These are phyloP conservation scores for Leishmania arabica DNA, from an alignment of 208 protist species.

Conservation along the genomic window DNA sequence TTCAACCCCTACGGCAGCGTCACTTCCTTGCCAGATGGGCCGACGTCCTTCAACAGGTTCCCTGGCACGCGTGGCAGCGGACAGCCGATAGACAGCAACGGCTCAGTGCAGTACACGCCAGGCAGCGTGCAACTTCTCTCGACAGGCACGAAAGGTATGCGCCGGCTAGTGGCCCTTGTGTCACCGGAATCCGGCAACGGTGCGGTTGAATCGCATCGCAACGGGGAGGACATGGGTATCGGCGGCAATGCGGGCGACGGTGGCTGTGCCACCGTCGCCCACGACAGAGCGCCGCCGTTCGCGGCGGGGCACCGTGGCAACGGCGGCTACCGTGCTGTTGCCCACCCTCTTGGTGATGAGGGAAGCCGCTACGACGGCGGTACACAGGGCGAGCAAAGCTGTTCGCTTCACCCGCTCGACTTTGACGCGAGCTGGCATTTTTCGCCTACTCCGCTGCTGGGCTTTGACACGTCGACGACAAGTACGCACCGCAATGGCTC, in stretches of 20 bases:
- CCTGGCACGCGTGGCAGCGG: slow-evolving; percentile 14
- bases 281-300: not conserved
- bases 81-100: slow-evolving; percentile 14
- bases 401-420: slow-evolving; percentile 22
- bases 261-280: not conserved
- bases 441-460: slow-evolving; percentile 31
- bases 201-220: slow-evolving; percentile 7
- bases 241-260: slow-evolving; percentile 5
- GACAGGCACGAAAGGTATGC: slow-evolving; percentile 20
- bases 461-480: slow-evolving; percentile 40
- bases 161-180: slow-evolving; percentile 27
- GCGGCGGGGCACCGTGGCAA: not conserved
- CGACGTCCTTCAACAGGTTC: slow-evolving; percentile 19
- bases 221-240: slow-evolving; percentile 14
- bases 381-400: slow-evolving; percentile 12
- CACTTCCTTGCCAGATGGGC: slow-evolving; percentile 42
- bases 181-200: slow-evolving; percentile 25
- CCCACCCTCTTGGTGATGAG: slow-evolving; percentile 2
- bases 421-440: slow-evolving; percentile 46
- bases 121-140: slow-evolving; percentile 33
- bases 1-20: slow-evolving; percentile 50
- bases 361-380: slow-evolving; percentile 3
- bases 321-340: slow-evolving; percentile 15
- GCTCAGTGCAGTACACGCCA: slow-evolving; percentile 17
- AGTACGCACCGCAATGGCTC: slow-evolving; percentile 24